phyloP scores from a whole-genome alignment of 2,329 filamentous ascomycete genomes.

The Pestalotiopsis sp. region DNA sequence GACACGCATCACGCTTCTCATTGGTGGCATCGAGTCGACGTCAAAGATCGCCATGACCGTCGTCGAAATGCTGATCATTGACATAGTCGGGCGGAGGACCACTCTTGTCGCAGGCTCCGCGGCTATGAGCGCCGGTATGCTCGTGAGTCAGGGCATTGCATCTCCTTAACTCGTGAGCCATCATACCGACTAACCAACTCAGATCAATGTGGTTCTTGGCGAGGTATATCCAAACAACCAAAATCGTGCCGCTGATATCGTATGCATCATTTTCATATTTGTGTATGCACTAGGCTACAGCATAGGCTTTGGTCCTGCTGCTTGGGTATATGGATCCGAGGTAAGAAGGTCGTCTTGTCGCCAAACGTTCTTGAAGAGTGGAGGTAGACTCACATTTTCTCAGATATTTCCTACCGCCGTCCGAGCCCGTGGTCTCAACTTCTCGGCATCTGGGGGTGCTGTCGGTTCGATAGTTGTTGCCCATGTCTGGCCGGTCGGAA shows the following conservation, averaged over 20 bases:
- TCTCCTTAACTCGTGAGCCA: background rate
- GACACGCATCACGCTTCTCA: constrained; percentile 48
- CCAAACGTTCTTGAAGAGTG: background rate
- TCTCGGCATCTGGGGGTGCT: constrained; percentile 54
- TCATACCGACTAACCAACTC: background rate
- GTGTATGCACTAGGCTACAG: constrained; percentile 59
- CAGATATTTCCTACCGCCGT: constrained; percentile 58
- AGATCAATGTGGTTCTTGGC: constrained; percentile 57
- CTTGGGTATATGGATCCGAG: constrained; percentile 62
- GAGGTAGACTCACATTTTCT: background rate
- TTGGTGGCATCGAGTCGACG: constrained; percentile 57
- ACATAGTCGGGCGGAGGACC: constrained; percentile 47
- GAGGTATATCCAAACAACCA: constrained; percentile 49
- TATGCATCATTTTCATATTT: constrained; percentile 57
- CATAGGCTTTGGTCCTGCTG: constrained; percentile 55
- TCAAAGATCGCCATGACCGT: constrained; percentile 57
- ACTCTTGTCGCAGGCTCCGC: constrained; percentile 49
- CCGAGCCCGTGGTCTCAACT: constrained; percentile 56
- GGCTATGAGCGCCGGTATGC: constrained; percentile 53
- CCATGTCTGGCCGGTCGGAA: constrained; percentile 56
- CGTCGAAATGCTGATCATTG: constrained; percentile 57
- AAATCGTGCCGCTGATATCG: constrained; percentile 47
- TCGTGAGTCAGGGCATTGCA: constrained; percentile 38
- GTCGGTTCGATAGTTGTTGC: constrained; percentile 55
- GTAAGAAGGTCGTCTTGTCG: constrained; percentile 27